Evolutionary conservation across 2,329 filamentous ascomycete genomes (phyloP).

Genomic region (Cordyceps tenuipes): DNA sequence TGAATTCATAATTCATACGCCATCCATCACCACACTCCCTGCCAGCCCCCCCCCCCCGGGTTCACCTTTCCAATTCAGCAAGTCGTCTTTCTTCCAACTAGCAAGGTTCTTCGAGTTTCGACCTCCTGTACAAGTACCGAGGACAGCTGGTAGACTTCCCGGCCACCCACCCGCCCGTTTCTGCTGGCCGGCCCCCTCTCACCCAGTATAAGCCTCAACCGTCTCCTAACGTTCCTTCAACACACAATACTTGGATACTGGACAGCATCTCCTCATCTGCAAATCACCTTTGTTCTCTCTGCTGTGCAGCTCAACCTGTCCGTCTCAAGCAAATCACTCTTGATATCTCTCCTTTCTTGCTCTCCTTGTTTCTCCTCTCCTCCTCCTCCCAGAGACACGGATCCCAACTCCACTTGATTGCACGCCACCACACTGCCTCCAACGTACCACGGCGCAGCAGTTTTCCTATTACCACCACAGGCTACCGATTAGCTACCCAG

Average conservation of each 20-base stretch:
- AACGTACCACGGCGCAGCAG: not conserved
- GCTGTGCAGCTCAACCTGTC: not conserved
- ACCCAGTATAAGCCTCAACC: not conserved
- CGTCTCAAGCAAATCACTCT: conserved; percentile 2
- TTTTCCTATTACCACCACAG: not conserved
- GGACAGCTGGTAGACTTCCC: not conserved
- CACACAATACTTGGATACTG: not conserved
- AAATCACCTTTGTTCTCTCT: not conserved
- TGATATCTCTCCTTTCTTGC: not conserved
- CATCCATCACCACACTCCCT: not conserved
- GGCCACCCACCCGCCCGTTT: too few species aligned
- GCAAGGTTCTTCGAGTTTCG: too few species aligned
- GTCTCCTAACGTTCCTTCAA: not conserved
- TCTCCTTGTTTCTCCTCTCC: not conserved
- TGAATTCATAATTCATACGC: not conserved
- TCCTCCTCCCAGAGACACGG: not conserved
- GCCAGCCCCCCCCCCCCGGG: too few species aligned
- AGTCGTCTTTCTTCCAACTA: too few species aligned
- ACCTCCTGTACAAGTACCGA: not conserved
- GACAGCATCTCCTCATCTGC: not conserved
- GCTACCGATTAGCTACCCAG: too few species aligned
- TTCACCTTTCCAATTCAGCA: too few species aligned
- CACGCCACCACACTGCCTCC: not conserved
- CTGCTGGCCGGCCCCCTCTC: not conserved
- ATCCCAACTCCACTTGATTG: conserved; percentile 6